Base-by-base conservation (phyloP, 2,329 filamentous ascomycete genomes). In the Nakataea oryzae region DNA sequence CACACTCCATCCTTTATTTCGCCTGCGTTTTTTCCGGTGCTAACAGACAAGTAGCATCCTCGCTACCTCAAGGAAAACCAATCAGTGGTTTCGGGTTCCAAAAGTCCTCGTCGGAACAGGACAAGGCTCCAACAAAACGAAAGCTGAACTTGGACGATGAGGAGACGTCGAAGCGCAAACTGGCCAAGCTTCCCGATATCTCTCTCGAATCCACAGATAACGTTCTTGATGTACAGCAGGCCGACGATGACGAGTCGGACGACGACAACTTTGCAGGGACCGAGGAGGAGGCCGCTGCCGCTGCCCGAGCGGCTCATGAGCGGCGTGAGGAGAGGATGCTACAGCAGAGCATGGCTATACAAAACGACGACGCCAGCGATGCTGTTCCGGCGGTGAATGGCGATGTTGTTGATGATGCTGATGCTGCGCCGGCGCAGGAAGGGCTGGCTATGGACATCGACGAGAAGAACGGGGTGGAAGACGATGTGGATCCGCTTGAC, bases 111-210 rank as follows among this genome's bases (percentile, higher is more conserved):
- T 75, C 78, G 59, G 91, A 91, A 61, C 74, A 74, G 27, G 88
- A 90, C 60, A 91, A 90, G 69, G 73, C 82, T 3, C 79, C 84
- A 4, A 79, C 84, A 26, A 91, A 91, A 70, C 88, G 87, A 67
- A 91, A 90, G 64, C 79, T 96, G 27, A 87, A 92, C 68, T 87
- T 97, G 68, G 93, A 90, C 64, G 93, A 97, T 70, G 93, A 97
- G 69, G 91, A 96, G 69, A 87, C 86, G 34, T 89, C 88, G 2
- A 87, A 90, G 70, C 90, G 92, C 72, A 97, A 96, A 77, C 84
- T 99, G 66, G 91, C 91, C 71, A 95, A 93, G 76, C 86, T 99
- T 64, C 93, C 93, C 63, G 88, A 88, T 66, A 85, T 90, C 63
- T 84, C 88, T 61, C 79, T 90, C 61, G 84, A 87, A 70, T 82